Base-by-base conservation (phyloP, 768 basidiomycete genomes). In the Boletus speciosus region DNA sequence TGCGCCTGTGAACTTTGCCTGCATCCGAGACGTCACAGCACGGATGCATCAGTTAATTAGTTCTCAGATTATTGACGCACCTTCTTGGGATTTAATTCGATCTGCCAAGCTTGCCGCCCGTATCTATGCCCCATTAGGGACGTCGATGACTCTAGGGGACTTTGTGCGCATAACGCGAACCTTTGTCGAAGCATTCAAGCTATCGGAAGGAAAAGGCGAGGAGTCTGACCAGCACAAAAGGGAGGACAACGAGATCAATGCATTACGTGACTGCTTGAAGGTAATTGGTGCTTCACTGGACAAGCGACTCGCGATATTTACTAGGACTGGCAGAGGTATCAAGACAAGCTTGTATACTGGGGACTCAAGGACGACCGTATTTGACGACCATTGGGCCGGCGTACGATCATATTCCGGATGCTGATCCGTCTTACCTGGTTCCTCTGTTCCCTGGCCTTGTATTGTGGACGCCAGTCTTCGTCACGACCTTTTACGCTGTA, bases 311-410 rank as follows among this genome's bases (percentile, higher is more conserved):
- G 19, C 34, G 23, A 49, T 35, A 36, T 48, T 63, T 11, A 60
- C 37, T 21, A 21, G 16, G 11, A 10, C 40, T 38, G 34, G 14
- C 64, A 91, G 90, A 72, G 62, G 1, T 91, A 93, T 63, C 90
- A 93, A 74, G 83, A 90, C 66, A 75, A 81, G 47, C 78, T 95
- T 19, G 73, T 78, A 31, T 69, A 68, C 29, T 81, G 80, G 73
- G 82, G 87, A 15, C 79, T 95, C 68, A 94, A 90, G 66, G 93
- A 95, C 61, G 91, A 94, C 68, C 83, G 93, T 38, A 82, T 93
- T 47, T 81, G 89, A 42, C 78, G 80, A 38, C 85, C 85, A 5
- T 74, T 89, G 16, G 68, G 73, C 25, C 76, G 80, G 37, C 76
- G 64, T 19, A 75, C 74, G 31, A 83, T 92, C 29, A 49, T 88